phyloP scores from a whole-genome alignment of 2,329 filamentous ascomycete species.

The Beauveria bassiana region DNA sequence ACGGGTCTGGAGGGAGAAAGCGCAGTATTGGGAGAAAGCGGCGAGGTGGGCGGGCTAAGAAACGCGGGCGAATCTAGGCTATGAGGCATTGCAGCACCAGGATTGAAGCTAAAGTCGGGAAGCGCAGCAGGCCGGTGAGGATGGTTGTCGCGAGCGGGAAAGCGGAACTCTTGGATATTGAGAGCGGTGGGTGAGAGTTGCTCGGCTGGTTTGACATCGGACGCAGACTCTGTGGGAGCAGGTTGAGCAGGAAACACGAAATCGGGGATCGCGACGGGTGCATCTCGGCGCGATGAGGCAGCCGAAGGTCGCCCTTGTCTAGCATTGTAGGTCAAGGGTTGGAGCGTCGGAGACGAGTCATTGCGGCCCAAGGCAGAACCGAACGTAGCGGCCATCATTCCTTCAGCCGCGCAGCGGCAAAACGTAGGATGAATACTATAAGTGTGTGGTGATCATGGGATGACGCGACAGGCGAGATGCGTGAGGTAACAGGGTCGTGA shows the following conservation, averaged over 20 bases:
- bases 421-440: slow-evolving; percentile 25
- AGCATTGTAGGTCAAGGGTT: slow-evolving; percentile 3
- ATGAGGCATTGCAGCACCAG: slow-evolving; percentile 31
- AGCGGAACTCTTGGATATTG: slow-evolving; percentile 26
- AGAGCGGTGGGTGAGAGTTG: not conserved
- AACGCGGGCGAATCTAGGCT: slow-evolving; percentile 28
- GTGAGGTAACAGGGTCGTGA: slow-evolving; percentile 6
- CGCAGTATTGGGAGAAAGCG: slow-evolving; percentile 38
- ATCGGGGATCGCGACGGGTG: slow-evolving; percentile 51
- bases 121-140: slow-evolving; percentile 33
- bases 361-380: slow-evolving; percentile 28
- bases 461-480: slow-evolving; percentile 13
- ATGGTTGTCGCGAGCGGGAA: slow-evolving; percentile 22
- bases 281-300: slow-evolving; percentile 9
- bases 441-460: slow-evolving; percentile 31
- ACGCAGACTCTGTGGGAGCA: slow-evolving; percentile 33
- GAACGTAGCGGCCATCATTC: slow-evolving; percentile 35
- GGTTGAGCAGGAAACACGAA: slow-evolving; percentile 54
- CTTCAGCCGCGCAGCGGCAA: slow-evolving; percentile 42
- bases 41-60: slow-evolving; percentile 50
- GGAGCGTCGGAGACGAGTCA: slow-evolving; percentile 18
- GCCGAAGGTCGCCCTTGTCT: not conserved
- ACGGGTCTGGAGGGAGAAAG: slow-evolving; percentile 51
- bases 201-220: not conserved
- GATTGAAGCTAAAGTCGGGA: slow-evolving; percentile 50